Evolutionary conservation across 331 rosid genomes (phyloP).

Genomic region (Ulmus americana): DNA sequence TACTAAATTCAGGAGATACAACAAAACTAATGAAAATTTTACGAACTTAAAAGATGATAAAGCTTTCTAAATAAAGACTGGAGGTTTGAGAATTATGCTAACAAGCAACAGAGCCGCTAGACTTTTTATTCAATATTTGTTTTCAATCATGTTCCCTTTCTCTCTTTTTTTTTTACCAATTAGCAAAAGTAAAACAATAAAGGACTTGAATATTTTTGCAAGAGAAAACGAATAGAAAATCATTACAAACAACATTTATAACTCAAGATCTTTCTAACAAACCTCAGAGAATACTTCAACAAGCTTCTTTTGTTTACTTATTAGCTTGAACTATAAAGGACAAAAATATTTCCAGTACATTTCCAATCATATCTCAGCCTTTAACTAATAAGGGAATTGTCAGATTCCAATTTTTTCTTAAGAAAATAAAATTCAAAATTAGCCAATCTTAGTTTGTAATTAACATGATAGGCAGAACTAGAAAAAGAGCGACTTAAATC

Average conservation of each 20-base stretch:
- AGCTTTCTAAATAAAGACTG: too few relatives aligned
- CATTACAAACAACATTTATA: not conserved
- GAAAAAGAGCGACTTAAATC: too few relatives aligned
- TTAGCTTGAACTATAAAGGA: not conserved
- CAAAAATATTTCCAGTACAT: not conserved
- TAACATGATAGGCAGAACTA: too few relatives aligned
- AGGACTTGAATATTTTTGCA: not conserved
- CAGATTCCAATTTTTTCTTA: not conserved
- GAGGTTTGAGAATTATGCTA: too few relatives aligned
- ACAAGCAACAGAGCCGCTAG: too few relatives aligned
- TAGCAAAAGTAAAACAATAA: not conserved
- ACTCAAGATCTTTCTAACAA: constrained; percentile 3
- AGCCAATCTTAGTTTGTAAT: not conserved
- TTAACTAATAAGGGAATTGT: not conserved
- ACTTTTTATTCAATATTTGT: too few relatives aligned
- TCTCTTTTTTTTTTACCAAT: too few relatives aligned
- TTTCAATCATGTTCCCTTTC: too few relatives aligned
- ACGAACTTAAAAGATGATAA: too few relatives aligned
- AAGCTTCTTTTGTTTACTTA: not conserved
- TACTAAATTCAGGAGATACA: not conserved
- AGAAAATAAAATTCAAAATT: not conserved
- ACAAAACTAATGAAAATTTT: not conserved
- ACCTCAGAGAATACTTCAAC: not conserved
- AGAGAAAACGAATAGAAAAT: not conserved
- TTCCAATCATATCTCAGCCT: not conserved